These are phyloP conservation scores for Aegilops speltoides DNA, from an alignment of 176 grass and related monocot species.

Conservation along the genomic window DNA sequence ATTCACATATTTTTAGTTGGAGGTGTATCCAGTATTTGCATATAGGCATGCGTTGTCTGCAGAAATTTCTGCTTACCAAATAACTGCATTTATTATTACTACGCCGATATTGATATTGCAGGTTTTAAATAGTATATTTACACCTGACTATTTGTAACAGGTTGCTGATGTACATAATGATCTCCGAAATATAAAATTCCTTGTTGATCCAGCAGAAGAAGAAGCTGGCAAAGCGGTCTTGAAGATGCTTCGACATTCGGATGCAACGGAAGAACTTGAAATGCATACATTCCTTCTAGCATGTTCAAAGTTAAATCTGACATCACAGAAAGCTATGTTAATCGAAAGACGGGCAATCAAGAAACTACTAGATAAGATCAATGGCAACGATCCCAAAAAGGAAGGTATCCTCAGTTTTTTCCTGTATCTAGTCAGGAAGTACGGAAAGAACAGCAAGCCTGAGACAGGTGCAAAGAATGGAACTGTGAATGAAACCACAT, in stretches of 20 bases:
- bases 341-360: slow-evolving; percentile 83
- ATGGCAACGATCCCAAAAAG: slow-evolving; percentile 65
- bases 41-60: not conserved
- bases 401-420: slow-evolving; percentile 63
- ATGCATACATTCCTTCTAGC: slow-evolving; percentile 58
- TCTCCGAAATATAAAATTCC: slow-evolving; percentile 68
- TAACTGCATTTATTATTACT: slow-evolving; percentile 16
- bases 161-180: slow-evolving; percentile 67
- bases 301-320: slow-evolving; percentile 71
- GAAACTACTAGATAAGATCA: slow-evolving; percentile 62
- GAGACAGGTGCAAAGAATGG: slow-evolving; percentile 31
- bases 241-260: slow-evolving; percentile 52
- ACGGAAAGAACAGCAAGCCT: slow-evolving; percentile 60
- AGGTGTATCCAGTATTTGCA: not conserved
- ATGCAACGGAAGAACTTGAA: slow-evolving; percentile 71
- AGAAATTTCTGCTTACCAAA: not conserved
- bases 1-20: not conserved
- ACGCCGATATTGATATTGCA: not conserved
- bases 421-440: slow-evolving; percentile 67
- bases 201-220: slow-evolving; percentile 59
- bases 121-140: slow-evolving; percentile 16
- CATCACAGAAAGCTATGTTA: slow-evolving; percentile 75
- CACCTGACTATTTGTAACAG: slow-evolving; percentile 28
- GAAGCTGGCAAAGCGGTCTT: slow-evolving; percentile 69
- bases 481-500: not conserved